Evolutionary conservation across 208 protist species (phyloP).

Genomic region (Trypanosoma grayi): DNA sequence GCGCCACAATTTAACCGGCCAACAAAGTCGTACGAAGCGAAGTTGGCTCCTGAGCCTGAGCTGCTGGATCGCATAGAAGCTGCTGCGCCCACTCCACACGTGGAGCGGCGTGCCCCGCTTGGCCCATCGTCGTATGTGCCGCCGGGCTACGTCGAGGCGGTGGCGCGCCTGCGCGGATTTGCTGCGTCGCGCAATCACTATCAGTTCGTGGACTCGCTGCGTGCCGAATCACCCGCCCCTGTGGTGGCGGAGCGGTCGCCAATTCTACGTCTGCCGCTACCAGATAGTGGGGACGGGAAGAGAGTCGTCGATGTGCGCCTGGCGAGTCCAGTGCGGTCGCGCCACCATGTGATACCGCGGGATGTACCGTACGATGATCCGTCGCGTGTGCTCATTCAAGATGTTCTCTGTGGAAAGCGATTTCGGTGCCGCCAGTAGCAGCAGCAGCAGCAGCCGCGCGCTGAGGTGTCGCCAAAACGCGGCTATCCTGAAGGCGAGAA

Average conservation of each 20-base stretch:
- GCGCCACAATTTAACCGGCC: slow-evolving; percentile 36
- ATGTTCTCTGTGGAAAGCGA: slow-evolving; percentile 4
- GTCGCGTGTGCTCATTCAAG: slow-evolving; percentile 20
- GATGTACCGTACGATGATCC: slow-evolving; percentile 25
- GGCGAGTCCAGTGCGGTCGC: slow-evolving; percentile 15
- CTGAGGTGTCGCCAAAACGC: not conserved
- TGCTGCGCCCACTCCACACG: slow-evolving; percentile 45
- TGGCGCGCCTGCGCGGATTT: slow-evolving; percentile 60
- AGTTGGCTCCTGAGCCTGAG: slow-evolving; percentile 27
- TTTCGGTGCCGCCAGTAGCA: not conserved
- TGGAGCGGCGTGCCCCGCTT: slow-evolving; percentile 44
- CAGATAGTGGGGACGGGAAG: slow-evolving; percentile 2
- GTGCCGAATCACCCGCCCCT: not conserved
- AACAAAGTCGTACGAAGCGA: slow-evolving; percentile 61
- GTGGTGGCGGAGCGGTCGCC: slow-evolving; percentile 19
- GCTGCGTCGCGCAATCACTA: slow-evolving; percentile 29
- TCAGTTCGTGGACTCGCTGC: slow-evolving; percentile 17
- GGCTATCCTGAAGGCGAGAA: not conserved
- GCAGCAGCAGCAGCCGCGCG: not conserved
- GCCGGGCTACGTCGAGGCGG: slow-evolving; percentile 71
- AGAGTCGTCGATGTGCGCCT: slow-evolving; percentile 54
- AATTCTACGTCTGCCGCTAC: slow-evolving; percentile 64
- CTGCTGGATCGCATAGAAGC: slow-evolving; percentile 27
- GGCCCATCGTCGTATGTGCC: slow-evolving; percentile 66
- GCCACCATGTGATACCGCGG: not conserved